Conservation (phyloP, 441 rosid species). For the Pelargonium citronellum region DNA sequence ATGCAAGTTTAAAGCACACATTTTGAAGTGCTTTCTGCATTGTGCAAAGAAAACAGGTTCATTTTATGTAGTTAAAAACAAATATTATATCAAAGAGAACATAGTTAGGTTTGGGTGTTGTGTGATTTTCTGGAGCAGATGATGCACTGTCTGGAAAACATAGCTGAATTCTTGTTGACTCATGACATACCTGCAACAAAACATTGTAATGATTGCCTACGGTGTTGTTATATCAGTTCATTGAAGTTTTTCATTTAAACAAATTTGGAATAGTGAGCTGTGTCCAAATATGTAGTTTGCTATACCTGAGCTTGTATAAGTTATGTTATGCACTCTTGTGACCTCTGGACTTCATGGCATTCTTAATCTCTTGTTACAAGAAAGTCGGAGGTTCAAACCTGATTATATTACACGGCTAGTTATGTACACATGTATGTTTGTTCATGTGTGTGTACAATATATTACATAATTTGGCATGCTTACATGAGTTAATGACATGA, state of each 20-base stretch:
- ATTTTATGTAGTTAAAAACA: not conserved
- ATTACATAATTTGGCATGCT: not conserved
- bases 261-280: not conserved
- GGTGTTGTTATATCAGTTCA: not conserved
- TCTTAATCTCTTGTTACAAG: not conserved
- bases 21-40: not conserved
- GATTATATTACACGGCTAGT: not conserved
- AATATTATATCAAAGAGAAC: not conserved
- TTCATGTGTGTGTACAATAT: not conserved
- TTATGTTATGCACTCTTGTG: not conserved
- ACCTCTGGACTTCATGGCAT: not conserved
- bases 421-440: not conserved
- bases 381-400: not conserved
- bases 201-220: not conserved
- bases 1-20: not conserved
- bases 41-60: not conserved
- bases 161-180: not conserved
- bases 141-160: slow-evolving; percentile 2
- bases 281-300: not conserved
- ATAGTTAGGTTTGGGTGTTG: not conserved
- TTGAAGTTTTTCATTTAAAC: not conserved
- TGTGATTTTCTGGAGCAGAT: not conserved
- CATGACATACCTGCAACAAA: not conserved
- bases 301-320: not conserved
- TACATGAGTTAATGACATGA: not conserved